Evolutionary conservation across 352 stramenopile species (phyloP), one percentile per base, ranked within the genome.

Genomic region (Chrysophaeum taylorii): DNA sequence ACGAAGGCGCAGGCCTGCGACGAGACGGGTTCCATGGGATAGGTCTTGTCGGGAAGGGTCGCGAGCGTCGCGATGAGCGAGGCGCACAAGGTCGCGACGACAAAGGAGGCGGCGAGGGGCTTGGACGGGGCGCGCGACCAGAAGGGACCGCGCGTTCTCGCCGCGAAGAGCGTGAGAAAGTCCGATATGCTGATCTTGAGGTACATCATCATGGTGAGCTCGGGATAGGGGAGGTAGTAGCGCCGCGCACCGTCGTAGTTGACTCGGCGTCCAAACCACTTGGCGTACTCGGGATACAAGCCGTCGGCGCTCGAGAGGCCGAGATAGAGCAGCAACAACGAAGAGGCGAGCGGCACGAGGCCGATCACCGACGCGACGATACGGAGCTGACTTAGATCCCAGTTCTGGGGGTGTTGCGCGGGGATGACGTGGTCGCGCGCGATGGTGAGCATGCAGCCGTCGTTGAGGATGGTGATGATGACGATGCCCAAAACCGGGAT

Each of bases 131-230:
- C 76, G 41, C 84, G 78, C 52, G 85, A 81, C 66, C 85, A 93
- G 39, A 64, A 72, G 35, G 48, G 48, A 16, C 68, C 68, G 39
- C 89, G 81, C 1, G 85, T 92, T 62, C 89, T 82, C 25, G 88
- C 85, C 36, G 87, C 87, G 76, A 96, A 95, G 2, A 96, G 84
- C 15, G 91, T 95, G 52, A 96, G 84, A 71, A 95, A 95, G 71
- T 95, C 88, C 0, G 88, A 92, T 15, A 97, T 84, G 36, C 89
- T 93, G 41, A 96, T 85, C 79, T 97, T 94, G 41, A 97, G 82
- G 81, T 96, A 96, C 72, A 97, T 92, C 71, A 92, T 83, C 73
- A 86, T 93, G 71, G 87, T 90, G 60, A 96, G 86, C 78, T 96
- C 83, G 67, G 88, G 80, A 72, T 94, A 95, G 62, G 83, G 76